Conservation (phyloP, 202 grass and related monocot genomes). For the Schoenoplectus tabernaemontani region DNA sequence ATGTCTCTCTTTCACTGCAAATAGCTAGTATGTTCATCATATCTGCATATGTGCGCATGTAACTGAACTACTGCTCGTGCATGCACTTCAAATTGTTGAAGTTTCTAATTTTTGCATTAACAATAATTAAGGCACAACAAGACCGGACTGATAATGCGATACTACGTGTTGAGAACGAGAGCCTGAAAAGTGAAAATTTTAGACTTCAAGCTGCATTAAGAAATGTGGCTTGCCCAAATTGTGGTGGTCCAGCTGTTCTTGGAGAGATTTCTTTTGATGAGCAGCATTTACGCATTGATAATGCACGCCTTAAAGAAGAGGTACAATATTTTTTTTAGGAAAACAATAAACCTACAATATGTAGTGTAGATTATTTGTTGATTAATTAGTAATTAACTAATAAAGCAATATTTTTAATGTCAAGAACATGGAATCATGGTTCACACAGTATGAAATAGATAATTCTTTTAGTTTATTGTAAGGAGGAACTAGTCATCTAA, state of each 20-base stretch:
- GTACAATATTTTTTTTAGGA: constrained; percentile 17
- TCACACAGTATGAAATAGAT: not conserved
- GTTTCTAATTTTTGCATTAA: not conserved
- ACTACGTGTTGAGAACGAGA: constrained; percentile 88
- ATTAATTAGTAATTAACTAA: not conserved
- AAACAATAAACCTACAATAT: not conserved
- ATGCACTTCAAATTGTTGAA: not conserved
- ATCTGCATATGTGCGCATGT: not conserved
- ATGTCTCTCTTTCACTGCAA: not conserved
- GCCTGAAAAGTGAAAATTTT: constrained; percentile 84
- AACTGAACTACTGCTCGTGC: not conserved
- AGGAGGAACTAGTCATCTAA: no score
- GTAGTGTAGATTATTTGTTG: not conserved
- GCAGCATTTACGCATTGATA: constrained; percentile 90
- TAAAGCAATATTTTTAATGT: no score
- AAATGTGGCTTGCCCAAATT: constrained; percentile 87
- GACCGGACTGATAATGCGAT: constrained; percentile 80
- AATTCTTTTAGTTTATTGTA: not conserved
- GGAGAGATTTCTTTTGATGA: constrained; percentile 78
- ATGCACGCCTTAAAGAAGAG: constrained; percentile 91
- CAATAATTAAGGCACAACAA: constrained; percentile 61
- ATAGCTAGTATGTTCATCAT: not conserved
- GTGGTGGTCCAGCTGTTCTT: constrained; percentile 88
- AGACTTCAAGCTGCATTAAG: constrained; percentile 81
- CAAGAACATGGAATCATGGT: not conserved